Percentiles rank a stretch among this genome's conserved stretches.
Evolutionary conservation across 345 rosid species (phyloP).

Genomic region (Lumnitzera racemosa): DNA sequence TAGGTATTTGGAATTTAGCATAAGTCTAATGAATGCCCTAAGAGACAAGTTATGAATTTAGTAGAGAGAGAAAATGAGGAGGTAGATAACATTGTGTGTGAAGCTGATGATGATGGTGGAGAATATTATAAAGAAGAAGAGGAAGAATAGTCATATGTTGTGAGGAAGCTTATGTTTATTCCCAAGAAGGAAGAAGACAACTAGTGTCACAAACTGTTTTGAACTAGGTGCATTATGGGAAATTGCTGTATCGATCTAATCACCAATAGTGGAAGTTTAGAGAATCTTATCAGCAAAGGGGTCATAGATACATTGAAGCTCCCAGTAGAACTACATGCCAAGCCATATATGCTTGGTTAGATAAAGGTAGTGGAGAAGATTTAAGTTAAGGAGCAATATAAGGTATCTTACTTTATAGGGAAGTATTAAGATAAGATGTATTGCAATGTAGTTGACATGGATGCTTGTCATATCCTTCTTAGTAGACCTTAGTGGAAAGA

Average conservation of each 20-base stretch:
- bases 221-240: too few species aligned
- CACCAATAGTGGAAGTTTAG: background rate
- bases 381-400: background rate
- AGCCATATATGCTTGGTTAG: slow-evolving; percentile 1
- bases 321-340: background rate
- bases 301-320: background rate
- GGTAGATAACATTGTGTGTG: too few species aligned
- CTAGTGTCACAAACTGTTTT: too few species aligned
- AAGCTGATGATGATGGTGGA: too few species aligned
- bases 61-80: background rate
- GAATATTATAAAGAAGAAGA: too few species aligned
- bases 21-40: background rate
- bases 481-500: background rate
- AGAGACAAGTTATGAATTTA: background rate
- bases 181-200: too few species aligned
- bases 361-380: background rate
- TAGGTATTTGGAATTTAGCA: background rate
- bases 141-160: too few species aligned
- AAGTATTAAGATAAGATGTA: background rate
- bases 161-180: too few species aligned
- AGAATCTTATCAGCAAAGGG: background rate
- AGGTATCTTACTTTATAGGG: background rate
- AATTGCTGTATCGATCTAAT: background rate
- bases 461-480: background rate
- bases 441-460: background rate